Percentiles rank a stretch among this genome's conserved stretches.
Evolutionary conservation across 257 asterid species (phyloP).

Genomic region (Linaria vulgaris): DNA sequence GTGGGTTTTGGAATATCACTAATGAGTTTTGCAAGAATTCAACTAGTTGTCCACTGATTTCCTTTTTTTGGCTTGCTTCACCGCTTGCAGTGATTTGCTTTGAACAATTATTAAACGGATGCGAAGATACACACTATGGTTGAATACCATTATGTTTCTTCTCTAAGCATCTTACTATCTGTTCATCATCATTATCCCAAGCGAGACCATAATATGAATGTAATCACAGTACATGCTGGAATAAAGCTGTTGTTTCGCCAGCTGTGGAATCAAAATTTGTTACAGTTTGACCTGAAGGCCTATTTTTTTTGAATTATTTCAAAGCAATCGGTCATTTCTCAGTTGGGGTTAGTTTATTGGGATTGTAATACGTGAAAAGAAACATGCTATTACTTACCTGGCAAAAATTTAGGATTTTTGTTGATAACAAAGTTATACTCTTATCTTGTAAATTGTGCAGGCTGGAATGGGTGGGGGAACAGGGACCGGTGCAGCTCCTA

Average conservation of each 20-base stretch:
- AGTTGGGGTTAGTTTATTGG: background rate
- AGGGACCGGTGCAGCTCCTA: conserved; percentile 96
- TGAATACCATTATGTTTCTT: background rate
- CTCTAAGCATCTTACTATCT: background rate
- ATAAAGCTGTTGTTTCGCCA: background rate
- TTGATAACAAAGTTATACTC: too few relatives aligned
- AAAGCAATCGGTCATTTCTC: background rate
- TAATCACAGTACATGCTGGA: conserved; percentile 1
- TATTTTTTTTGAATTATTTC: conserved; percentile 3
- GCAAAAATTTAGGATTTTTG: background rate
- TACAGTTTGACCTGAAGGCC: background rate
- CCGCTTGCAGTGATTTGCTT: too few relatives aligned
- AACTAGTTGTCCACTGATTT: too few relatives aligned
- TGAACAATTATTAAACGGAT: background rate
- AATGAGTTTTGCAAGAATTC: too few relatives aligned
- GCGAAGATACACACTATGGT: background rate
- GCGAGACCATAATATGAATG: background rate
- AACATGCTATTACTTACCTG: conserved; percentile 10
- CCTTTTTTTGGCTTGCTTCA: too few relatives aligned
- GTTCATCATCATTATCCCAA: background rate
- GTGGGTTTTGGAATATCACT: background rate
- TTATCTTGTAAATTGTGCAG: conserved; percentile 34
- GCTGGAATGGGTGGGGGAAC: conserved; percentile 99
- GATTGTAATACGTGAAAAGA: conserved; percentile 1
- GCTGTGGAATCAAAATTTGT: background rate